Conservation (phyloP, 208 protist species). For the Leptomonas seymouri region DNA sequence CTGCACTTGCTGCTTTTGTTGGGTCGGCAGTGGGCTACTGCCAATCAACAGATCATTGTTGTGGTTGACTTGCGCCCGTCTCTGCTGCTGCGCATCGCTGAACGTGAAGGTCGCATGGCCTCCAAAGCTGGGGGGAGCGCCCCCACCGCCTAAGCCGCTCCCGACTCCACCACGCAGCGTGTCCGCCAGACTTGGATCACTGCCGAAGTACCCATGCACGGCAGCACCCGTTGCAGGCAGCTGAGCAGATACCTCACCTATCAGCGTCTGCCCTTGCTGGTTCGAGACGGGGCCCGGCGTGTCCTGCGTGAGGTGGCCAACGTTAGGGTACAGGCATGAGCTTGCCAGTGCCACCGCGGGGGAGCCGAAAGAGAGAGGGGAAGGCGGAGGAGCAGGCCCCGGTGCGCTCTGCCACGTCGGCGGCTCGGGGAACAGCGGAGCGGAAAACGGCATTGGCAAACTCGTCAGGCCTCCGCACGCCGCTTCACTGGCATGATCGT, state of each 20-base stretch:
- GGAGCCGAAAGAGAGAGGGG: not conserved
- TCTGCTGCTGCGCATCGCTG: not conserved
- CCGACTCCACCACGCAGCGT: slow-evolving; percentile 20
- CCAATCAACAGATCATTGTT: slow-evolving; percentile 22
- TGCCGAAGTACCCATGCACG: not conserved
- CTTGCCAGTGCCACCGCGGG: too few species aligned
- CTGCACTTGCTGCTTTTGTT: slow-evolving; percentile 13
- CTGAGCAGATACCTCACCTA: not conserved
- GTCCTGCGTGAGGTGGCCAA: not conserved
- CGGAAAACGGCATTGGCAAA: slow-evolving; percentile 29
- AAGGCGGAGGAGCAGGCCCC: too few species aligned
- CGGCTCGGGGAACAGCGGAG: slow-evolving; percentile 48
- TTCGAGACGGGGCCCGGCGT: not conserved
- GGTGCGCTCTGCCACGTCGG: slow-evolving; percentile 3
- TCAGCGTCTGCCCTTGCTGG: not conserved
- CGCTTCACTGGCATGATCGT: not conserved
- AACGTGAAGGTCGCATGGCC: not conserved
- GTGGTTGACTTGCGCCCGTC: not conserved
- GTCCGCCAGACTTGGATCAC: slow-evolving; percentile 18
- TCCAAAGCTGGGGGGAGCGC: not conserved
- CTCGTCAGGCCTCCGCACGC: not conserved
- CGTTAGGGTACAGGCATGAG: not conserved
- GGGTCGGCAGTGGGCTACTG: slow-evolving; percentile 23
- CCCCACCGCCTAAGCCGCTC: not conserved
- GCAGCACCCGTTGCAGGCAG: not conserved